Base-by-base conservation (phyloP, 2,329 filamentous ascomycete genomes). In the Pyricularia pennisetigena region DNA sequence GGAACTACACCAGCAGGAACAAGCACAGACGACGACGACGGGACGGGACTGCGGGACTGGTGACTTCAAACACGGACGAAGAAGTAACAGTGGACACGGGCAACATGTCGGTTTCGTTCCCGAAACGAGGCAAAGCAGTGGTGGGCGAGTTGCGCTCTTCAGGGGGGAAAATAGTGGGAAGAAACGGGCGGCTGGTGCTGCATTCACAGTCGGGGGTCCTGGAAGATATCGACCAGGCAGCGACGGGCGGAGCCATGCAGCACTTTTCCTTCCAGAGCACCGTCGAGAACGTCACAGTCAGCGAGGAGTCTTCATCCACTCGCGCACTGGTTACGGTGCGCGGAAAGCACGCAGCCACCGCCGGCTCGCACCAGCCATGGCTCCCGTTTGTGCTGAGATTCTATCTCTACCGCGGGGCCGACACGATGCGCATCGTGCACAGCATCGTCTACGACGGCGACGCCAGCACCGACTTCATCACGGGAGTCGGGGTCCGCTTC, bases 321-420 rank as follows among this genome's bases (percentile, higher is more conserved):
- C 57, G 66, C 23, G 66, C 66, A 2, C 66, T 67, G 14, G 59
- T 67, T 7, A 67, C 66, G 7, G 59, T 67, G 29, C 57, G 66
- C 24, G 66, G 66, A 23, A 67, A 9, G 7, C 66, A 67, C 24
- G 79, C 0, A 82, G 81, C 29, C 77, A 82, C 7, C 73, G 87
- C 0, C 80, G 87, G 20, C 20, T 12, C 66, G 14, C 66, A 67
- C 26, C 59, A 26, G 10, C 12, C 59, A 20, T 87, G 83, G 83
- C 76, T 88, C 1, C 84, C 82, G 0, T 88, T 82, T 23, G 78
- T 79, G 3, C 71, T 86, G 2, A 81, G 86, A 1, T 87, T 88
- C 71, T 88, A 88, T 69, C 75, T 88, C 0, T 88, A 88, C 71
- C 79, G 82, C 32, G 79, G 83, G 70, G 87, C 86, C 0, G 82